These are phyloP conservation scores for Alternaria sp. DNA, from an alignment of 2,329 filamentous ascomycete species.

Conservation along the genomic window DNA sequence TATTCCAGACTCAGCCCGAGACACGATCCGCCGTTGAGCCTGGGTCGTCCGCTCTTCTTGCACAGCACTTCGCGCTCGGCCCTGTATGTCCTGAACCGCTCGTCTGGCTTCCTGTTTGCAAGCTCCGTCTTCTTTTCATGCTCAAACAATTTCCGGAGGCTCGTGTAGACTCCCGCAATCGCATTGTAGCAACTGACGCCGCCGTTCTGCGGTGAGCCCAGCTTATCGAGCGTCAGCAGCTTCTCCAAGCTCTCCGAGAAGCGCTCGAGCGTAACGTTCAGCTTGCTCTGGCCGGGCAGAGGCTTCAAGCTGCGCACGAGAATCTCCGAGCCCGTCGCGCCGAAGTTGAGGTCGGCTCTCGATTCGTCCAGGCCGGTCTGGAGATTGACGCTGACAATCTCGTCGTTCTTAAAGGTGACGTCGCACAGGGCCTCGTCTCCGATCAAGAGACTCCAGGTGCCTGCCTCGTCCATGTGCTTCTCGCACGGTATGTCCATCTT, in stretches of 20 bases:
- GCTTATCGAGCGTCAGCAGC: conserved; percentile 72
- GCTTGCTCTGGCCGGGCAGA: conserved; percentile 63
- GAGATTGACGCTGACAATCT: conserved; percentile 65
- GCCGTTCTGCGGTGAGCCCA: conserved; percentile 67
- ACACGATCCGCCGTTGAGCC: conserved; percentile 71
- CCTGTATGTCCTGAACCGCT: conserved; percentile 53
- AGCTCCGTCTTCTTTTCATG: conserved; percentile 66
- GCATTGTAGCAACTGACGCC: conserved; percentile 78
- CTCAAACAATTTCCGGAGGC: conserved; percentile 71
- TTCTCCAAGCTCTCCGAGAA: conserved; percentile 76
- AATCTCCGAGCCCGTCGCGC: conserved; percentile 66
- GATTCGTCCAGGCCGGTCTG: conserved; percentile 67
- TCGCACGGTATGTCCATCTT: conserved; percentile 66
- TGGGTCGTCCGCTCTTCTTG: conserved; percentile 71
- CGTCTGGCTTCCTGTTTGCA: conserved; percentile 40
- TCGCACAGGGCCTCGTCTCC: conserved; percentile 44
- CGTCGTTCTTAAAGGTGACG: conserved; percentile 37
- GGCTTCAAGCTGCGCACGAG: conserved; percentile 70
- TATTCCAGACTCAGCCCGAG: conserved; percentile 78
- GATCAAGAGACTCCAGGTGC: conserved; percentile 42
- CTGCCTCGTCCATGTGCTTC: conserved; percentile 34
- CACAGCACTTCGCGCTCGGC: conserved; percentile 69
- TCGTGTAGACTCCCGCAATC: conserved; percentile 73
- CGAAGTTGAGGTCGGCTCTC: conserved; percentile 58
- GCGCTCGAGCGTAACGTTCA: conserved; percentile 72